Evolutionary conservation across 805 yeast genomes (phyloP).

Genomic region (Jamesozyma piceae): DNA sequence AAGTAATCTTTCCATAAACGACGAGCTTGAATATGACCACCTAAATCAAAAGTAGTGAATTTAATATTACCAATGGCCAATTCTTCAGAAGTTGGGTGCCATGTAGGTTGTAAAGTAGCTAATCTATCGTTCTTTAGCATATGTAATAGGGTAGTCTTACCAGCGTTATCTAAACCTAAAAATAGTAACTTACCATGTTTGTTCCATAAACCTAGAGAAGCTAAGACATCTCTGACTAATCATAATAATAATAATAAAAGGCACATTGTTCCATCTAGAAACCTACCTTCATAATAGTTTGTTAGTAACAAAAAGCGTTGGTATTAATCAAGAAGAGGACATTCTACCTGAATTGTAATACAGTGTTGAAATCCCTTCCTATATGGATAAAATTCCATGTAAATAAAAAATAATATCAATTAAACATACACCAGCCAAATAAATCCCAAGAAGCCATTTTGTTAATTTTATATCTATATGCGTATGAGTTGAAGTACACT

Average conservation of each 20-base stretch:
- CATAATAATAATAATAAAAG: no score
- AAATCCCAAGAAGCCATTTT: slow-evolving; percentile 26
- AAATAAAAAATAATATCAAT: background rate
- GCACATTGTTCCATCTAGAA: no score
- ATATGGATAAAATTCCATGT: no score
- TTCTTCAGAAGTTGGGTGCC: slow-evolving; percentile 98
- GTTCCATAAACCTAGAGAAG: slow-evolving; percentile 78
- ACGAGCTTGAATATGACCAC: slow-evolving; percentile 98
- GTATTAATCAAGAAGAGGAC: no score
- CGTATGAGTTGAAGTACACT: background rate
- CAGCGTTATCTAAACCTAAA: slow-evolving; percentile 95
- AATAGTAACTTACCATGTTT: slow-evolving; percentile 93
- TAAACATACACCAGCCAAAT: slow-evolving; percentile 30
- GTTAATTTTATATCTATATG: background rate
- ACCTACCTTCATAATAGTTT: no score
- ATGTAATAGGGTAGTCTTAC: slow-evolving; percentile 83
- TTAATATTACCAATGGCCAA: slow-evolving; percentile 91
- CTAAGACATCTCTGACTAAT: slow-evolving; percentile 61
- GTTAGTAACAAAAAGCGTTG: no score
- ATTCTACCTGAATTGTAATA: background rate
- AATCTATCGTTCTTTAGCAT: slow-evolving; percentile 90
- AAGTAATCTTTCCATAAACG: slow-evolving; percentile 98
- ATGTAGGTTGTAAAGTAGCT: slow-evolving; percentile 95
- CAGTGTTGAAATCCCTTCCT: background rate
- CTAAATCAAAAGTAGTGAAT: slow-evolving; percentile 96